phyloP scores from a whole-genome alignment of 345 rosid genomes.

The Camelina laxa region DNA sequence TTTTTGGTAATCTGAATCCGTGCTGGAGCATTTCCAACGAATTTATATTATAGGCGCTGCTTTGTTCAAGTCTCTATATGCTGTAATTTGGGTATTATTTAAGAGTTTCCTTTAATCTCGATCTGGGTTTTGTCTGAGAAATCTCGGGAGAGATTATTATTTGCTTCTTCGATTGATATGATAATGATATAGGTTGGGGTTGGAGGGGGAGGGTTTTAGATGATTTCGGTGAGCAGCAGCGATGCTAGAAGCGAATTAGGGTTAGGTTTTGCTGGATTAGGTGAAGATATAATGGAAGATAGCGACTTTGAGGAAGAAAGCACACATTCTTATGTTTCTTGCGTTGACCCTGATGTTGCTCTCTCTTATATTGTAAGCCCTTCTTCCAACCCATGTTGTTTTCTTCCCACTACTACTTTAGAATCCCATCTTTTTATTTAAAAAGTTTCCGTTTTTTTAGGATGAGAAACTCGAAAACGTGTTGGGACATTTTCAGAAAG shows the following conservation, averaged over 20 bases:
- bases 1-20: slow-evolving; percentile 41
- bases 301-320: slow-evolving; percentile 72
- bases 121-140: slow-evolving; percentile 32
- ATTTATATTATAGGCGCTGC: slow-evolving; percentile 47
- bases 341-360: slow-evolving; percentile 74
- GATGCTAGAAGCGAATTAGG: slow-evolving; percentile 57
- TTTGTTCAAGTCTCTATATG: slow-evolving; percentile 6
- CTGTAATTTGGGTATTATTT: slow-evolving; percentile 27
- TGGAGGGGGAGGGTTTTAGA: slow-evolving; percentile 31
- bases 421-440: not conserved
- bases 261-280: slow-evolving; percentile 50
- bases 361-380: slow-evolving; percentile 76
- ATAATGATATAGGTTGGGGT: not conserved
- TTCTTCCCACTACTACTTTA: slow-evolving; percentile 27
- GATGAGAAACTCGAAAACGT: slow-evolving; percentile 70
- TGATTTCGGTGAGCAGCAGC: slow-evolving; percentile 59
- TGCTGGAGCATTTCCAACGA: slow-evolving; percentile 36
- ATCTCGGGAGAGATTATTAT: slow-evolving; percentile 14
- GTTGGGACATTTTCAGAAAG: slow-evolving; percentile 75
- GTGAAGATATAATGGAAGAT: slow-evolving; percentile 58
- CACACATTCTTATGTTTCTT: slow-evolving; percentile 59
- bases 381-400: slow-evolving; percentile 17
- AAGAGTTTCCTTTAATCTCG: slow-evolving; percentile 14
- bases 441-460: slow-evolving; percentile 39
- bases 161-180: slow-evolving; percentile 33